Evolutionary conservation across 2,329 filamentous ascomycete species (phyloP), one percentile per base, ranked within the genome.

Genomic region (Dactylellina parvicollis): DNA sequence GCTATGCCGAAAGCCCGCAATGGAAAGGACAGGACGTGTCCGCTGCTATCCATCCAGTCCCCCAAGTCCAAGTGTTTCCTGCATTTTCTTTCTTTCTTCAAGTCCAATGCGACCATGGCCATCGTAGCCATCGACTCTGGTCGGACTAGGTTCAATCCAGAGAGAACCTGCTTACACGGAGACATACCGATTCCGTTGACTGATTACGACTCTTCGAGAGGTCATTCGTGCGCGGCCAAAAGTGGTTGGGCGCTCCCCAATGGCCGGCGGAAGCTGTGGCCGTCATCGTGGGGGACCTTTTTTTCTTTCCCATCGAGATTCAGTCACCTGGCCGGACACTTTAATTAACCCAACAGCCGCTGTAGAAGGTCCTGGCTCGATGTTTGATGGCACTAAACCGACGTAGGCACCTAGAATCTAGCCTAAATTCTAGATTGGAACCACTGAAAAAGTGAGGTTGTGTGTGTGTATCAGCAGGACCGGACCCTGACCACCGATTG

Each of bases 141-240:
- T 24, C 18, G 24, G 10, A 14, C 49, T 47, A 56, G 26, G 32
- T 67, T 50, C 2, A 47, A 47, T 55, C 55, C 20, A 47, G 59
- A 16, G 12, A 8, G 5, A 49, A 61, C 32, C 18, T 49, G 40
- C 26, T 52, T 52, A 10, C 18, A 60, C 67, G 67, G 67, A 60
- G 52, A 64, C 44, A 65, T 64, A 59, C 67, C 67, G 67, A 65
- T 38, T 69, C 64, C 28, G 54, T 60, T 69, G 54, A 24, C 54
- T 20, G 47, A 59, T 52, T 40, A 30, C 16, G 34, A 52, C 42
- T 26, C 3, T 5, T 3, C 28, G 32, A 49, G 32, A 55, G 61
- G 61, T 66, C 61, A 57, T 38, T 64, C 28, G 59, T 18, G 28
- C 50, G n/a, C 30, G 40, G 20, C 50, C 22, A 36, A 54, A 20